Evolutionary conservation across 768 basidiomycete genomes (phyloP).

Genomic region (Tulasnella sp.): DNA sequence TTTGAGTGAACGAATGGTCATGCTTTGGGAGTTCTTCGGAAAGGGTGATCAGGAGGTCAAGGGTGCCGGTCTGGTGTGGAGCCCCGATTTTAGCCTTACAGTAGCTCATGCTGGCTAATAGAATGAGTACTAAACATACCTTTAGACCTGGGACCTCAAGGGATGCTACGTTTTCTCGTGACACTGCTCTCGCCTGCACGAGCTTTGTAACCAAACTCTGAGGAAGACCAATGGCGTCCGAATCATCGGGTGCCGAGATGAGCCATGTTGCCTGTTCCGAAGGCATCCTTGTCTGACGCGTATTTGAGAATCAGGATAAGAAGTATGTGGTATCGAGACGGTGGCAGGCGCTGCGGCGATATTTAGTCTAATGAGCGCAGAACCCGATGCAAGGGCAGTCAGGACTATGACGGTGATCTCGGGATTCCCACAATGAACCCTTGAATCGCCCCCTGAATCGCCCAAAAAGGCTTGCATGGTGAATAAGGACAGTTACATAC

Average conservation of each 20-base stretch:
- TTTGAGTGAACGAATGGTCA: conserved; percentile 81
- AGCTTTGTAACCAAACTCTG: conserved; percentile 71
- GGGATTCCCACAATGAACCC: not conserved
- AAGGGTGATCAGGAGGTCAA: conserved; percentile 83
- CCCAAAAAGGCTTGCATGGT: not conserved
- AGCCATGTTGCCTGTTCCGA: conserved; percentile 97
- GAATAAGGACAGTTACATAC: not conserved
- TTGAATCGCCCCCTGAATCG: not conserved
- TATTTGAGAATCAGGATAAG: not conserved
- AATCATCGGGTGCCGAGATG: conserved; percentile 81
- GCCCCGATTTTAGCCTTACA: not conserved
- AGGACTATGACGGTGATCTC: not conserved
- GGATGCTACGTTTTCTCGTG: conserved; percentile 57
- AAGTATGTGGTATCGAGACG: not conserved
- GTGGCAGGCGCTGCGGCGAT: not conserved
- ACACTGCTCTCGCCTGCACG: conserved; percentile 55
- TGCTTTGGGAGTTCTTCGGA: conserved; percentile 94
- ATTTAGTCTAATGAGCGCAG: not conserved
- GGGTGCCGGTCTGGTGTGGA: conserved; percentile 78
- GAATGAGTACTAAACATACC: conserved; percentile 51
- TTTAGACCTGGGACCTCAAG: conserved; percentile 87
- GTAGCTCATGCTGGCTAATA: too few species aligned
- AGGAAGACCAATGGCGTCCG: conserved; percentile 74
- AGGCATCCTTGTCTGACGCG: conserved; percentile 61
- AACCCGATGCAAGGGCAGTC: not conserved